A percentile compares a stretch with the other conserved stretches of the same genome.
Conservation (phyloP, 352 stramenopile genomes). For the Phytophthora quininea region DNA sequence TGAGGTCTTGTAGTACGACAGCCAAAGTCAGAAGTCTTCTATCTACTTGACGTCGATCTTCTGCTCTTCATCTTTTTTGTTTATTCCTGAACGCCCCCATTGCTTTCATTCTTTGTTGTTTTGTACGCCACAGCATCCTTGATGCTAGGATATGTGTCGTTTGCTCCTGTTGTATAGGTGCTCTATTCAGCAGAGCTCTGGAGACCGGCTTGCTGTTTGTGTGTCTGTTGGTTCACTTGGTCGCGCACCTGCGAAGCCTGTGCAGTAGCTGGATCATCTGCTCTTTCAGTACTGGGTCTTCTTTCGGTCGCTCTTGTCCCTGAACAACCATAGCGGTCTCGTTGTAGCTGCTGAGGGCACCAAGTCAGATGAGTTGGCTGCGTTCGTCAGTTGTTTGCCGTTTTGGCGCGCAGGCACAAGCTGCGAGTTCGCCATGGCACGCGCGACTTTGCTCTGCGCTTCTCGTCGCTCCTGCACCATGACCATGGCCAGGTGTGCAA, state of each 20-base stretch:
- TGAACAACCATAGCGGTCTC: constrained; percentile 62
- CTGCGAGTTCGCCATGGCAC: constrained; percentile 51
- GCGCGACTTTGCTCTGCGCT: constrained; percentile 58
- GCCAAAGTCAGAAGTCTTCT: too few relatives aligned
- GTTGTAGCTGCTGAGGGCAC: constrained; percentile 71
- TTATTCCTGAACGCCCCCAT: too few relatives aligned
- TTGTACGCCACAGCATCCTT: too few relatives aligned
- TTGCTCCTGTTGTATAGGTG: not conserved
- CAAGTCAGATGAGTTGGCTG: constrained; percentile 60
- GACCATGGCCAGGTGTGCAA: constrained; percentile 85
- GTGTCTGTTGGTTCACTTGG: constrained; percentile 64
- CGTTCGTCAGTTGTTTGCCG: constrained; percentile 18
- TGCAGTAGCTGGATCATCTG: constrained; percentile 89
- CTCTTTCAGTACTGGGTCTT: constrained; percentile 81
- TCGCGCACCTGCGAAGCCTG: constrained; percentile 80
- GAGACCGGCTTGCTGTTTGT: constrained; percentile 66
- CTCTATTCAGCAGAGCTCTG: constrained; percentile 77
- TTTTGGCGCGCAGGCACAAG: constrained; percentile 43
- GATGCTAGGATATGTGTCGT: too few relatives aligned
- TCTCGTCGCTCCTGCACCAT: constrained; percentile 87
- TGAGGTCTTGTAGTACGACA: too few relatives aligned
- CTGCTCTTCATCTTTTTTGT: too few relatives aligned
- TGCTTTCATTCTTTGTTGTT: too few relatives aligned
- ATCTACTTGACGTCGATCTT: too few relatives aligned
- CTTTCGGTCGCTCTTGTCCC: constrained; percentile 41